These are phyloP conservation scores for Parasitella parasitica DNA, from an alignment of 371 early-diverging fungal genomes.

Conservation along the genomic window DNA sequence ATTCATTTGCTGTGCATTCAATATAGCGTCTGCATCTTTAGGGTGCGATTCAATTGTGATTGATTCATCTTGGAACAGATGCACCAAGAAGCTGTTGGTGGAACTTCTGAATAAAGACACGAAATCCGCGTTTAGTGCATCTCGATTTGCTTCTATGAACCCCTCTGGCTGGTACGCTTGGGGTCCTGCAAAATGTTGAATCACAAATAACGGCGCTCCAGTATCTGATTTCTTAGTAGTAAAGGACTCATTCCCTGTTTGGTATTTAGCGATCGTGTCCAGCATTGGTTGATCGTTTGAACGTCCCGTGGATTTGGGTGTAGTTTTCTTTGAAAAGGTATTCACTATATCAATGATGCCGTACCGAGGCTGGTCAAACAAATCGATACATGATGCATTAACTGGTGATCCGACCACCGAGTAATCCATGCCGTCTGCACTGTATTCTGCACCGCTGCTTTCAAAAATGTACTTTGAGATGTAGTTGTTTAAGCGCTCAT, in stretches of 20 bases:
- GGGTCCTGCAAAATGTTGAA: conserved; percentile 81
- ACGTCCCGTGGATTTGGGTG: neutral
- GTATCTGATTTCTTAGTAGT: conserved; percentile 32
- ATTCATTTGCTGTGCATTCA: conserved; percentile 60
- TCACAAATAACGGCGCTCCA: conserved; percentile 48
- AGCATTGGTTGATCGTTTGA: conserved; percentile 42
- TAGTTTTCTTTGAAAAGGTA: conserved; percentile 6
- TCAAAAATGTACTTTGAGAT: conserved; percentile 67
- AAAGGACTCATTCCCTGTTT: conserved; percentile 47
- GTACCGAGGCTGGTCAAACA: conserved; percentile 47
- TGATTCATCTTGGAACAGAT: conserved; percentile 38
- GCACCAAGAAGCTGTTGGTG: neutral
- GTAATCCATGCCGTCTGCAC: conserved; percentile 60
- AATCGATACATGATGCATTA: conserved; percentile 53
- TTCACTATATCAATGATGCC: conserved; percentile 31
- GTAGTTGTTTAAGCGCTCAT: conserved; percentile 79
- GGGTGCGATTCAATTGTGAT: conserved; percentile 64
- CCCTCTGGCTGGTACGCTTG: conserved; percentile 35
- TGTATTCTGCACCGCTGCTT: conserved; percentile 47
- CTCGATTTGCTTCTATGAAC: conserved; percentile 74
- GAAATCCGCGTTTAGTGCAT: conserved; percentile 77
- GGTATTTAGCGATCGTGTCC: conserved; percentile 41
- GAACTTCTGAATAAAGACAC: conserved; percentile 65
- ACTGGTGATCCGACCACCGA: conserved; percentile 37
- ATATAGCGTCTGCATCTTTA: conserved; percentile 57